Base-by-base conservation (phyloP, 805 yeast species). In the Cyberlindnera misumaiensis region DNA sequence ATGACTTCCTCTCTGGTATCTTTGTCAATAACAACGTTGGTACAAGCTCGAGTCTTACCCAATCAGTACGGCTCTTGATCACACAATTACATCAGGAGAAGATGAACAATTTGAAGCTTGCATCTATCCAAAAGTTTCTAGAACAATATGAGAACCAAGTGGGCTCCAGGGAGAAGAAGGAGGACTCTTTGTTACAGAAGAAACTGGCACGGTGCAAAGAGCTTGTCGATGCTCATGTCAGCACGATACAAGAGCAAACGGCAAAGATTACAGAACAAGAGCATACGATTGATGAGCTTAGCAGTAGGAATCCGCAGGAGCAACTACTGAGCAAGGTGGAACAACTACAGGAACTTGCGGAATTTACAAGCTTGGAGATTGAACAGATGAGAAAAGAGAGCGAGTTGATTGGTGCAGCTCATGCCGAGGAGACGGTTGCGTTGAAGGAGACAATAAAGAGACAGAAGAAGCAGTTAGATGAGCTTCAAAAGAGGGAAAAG, bases 21-120 rank as follows among this genome's bases (percentile, higher is more conserved):
- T 75, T 72, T 48, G 71, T 69, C 22, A 79, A 79, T 48, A 68
- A 82, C 26, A 75, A 75, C 38, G 68, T 81, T 26, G 75, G 79
- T 4, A 73, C 76, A 11, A 66, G 79, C 13, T 65, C 76, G 1
- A 72, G 65, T 32, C 59, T 82, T 38, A 78, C 77, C 28, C 70
- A 70, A 36, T 68, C 80, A 5, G 70, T 83, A 8, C 70, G 73
- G 39, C 58, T 70, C 15, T 58, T 84, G 29, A 68, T 79, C 2
- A 62, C 72, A 22, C 76, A 77, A 38, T 60, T 83, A 14, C 69
- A 77, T 36, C 65, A 72, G 45, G 77, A 77, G 39, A 78, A 73
- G 47, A 66, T 77, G 37, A 83, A 82, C 48, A 77, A 70, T 46
- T 64, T 73, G 45, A 69, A 77, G 41, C 55, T 82, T 38, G 62